Base-by-base conservation (phyloP, 176 grass and related monocot genomes). In the Oryza meridionalis region DNA sequence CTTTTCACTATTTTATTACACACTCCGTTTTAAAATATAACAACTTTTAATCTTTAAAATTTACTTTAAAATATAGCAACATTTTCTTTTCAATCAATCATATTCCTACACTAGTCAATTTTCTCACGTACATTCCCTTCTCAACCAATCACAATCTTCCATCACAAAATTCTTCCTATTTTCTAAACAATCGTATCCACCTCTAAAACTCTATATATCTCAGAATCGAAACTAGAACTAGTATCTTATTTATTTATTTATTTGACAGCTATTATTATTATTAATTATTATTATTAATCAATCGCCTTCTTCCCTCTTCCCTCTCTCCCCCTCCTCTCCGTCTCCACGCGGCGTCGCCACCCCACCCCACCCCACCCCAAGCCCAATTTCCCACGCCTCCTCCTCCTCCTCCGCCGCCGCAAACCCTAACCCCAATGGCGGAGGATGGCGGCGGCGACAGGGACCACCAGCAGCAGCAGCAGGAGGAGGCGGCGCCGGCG, bases 381-480 rank as follows among this genome's bases (percentile, higher is more conserved):
- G 4, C 81, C 44, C 55, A 50, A 83, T 66, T 75, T 75, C 70
- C 42, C 82, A 84, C 72, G 49, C 51, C 51, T 19, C 31, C 73
- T 58, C 31, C 73, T 58, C 37, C 37, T 38, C 37, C 37, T 0
- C 73, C 16, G 17, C 73, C 16, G 17, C 16, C 46, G 81, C 87
- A 75, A 88, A 88, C 77, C 87, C 87, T 88, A 88, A 58, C 63
- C 70, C 50, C 84, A 90, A 90, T 90, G 88, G 88, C 88, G 74
- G 88, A 90, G 69, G 84, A 90, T 79, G 75, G 84, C 61, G 75
- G 84, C 61, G 68, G 84, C 62, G 88, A 90, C 61, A 73, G 68
- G 68, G 88, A 90, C 24, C 29, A 31, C 67, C 26, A 65, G 11
- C 65, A 81, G 58, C 42, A 71, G 76, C 19, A 49, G 49, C 51